Evolutionary conservation across 1,284 basidiomycete genomes (phyloP).

Genomic region (Puccinia horiana): DNA sequence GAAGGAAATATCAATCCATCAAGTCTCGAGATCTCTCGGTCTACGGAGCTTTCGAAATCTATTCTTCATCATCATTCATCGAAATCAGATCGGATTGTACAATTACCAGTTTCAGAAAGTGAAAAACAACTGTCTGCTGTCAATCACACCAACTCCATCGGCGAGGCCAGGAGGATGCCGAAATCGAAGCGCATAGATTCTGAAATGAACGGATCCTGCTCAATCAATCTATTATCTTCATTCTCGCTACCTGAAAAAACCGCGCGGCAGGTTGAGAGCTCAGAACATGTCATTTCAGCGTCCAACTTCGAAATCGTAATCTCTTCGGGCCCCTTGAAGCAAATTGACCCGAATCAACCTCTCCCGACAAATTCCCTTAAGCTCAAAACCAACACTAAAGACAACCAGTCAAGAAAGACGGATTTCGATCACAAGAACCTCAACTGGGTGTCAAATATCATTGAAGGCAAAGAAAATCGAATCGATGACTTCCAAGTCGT

Average conservation of each 20-base stretch:
- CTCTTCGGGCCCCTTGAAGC: neutral
- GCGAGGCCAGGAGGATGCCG: neutral
- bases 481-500: neutral
- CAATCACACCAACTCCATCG: neutral
- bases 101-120: neutral
- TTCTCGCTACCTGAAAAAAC: neutral
- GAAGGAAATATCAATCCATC: neutral
- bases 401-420: neutral
- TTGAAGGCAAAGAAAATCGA: neutral
- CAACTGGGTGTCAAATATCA: neutral
- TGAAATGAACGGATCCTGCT: neutral
- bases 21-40: neutral
- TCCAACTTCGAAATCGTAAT: constrained; percentile 4
- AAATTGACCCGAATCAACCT: neutral
- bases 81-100: neutral
- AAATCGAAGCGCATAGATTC: neutral
- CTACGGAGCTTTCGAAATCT: neutral
- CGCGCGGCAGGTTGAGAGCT: neutral
- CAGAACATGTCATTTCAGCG: neutral
- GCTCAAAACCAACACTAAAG: neutral
- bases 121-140: neutral
- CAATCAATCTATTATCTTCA: neutral
- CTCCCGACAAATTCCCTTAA: neutral
- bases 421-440: neutral
- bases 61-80: neutral